Conservation (phyloP, 2,329 filamentous ascomycete species). For the Seiridium cupressi region DNA sequence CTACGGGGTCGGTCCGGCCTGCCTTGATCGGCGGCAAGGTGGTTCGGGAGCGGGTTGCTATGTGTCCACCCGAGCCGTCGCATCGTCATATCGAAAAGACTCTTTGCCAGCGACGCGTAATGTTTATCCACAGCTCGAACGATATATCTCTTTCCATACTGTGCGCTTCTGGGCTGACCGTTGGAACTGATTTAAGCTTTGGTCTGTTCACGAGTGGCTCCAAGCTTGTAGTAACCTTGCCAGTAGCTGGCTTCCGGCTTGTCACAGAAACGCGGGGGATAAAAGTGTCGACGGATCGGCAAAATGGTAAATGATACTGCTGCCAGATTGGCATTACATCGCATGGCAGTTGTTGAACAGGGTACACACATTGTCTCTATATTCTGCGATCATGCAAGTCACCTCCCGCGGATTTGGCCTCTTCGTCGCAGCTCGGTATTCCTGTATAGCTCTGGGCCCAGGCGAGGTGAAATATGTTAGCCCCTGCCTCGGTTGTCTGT, state of each 20-base stretch:
- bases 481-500: too few species aligned
- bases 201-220: not conserved
- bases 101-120: not conserved
- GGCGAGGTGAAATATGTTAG: too few species aligned
- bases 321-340: not conserved
- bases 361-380: too few species aligned
- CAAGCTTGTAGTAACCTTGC: not conserved
- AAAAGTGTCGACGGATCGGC: not conserved
- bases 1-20: not conserved
- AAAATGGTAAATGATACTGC: not conserved
- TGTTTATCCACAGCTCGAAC: not conserved
- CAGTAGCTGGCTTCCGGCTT: not conserved
- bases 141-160: not conserved
- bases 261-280: conserved; percentile 6
- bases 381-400: too few species aligned
- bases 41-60: not conserved
- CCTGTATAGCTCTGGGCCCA: too few species aligned
- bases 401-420: too few species aligned
- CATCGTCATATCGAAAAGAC: not conserved
- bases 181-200: conserved; percentile 1
- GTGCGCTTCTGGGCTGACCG: not conserved
- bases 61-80: not conserved
- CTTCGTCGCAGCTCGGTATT: too few species aligned
- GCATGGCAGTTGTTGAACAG: too few species aligned
- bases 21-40: not conserved